Evolutionary conservation across 441 rosid species (phyloP).

Genomic region (Erodium texanum): DNA sequence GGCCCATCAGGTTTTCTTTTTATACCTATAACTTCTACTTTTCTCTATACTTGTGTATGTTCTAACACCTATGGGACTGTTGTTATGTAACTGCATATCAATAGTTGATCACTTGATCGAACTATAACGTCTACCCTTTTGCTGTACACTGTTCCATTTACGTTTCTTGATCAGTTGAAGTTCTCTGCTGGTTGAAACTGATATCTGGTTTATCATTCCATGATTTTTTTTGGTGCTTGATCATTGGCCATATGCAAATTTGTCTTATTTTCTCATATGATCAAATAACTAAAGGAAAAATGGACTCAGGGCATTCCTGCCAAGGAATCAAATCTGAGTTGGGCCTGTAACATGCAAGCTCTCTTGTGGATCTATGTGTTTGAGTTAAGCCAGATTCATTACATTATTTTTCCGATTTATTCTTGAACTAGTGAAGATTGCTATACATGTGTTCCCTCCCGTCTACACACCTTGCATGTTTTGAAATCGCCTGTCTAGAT

Average conservation of each 20-base stretch:
- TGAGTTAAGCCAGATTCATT: neutral
- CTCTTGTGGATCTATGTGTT: neutral
- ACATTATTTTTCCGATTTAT: neutral
- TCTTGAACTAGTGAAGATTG: neutral
- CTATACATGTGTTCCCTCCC: neutral
- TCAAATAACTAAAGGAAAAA: neutral
- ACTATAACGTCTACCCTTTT: neutral
- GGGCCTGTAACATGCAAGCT: neutral
- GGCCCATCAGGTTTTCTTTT: slow-evolving; percentile 77
- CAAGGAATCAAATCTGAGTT: neutral
- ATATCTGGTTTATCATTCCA: neutral
- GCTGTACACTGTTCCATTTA: neutral
- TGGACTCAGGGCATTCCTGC: neutral
- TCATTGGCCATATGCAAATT: neutral
- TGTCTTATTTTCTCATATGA: neutral
- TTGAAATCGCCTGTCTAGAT: too few species aligned
- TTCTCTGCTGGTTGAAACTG: neutral
- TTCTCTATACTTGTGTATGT: neutral
- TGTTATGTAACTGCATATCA: neutral
- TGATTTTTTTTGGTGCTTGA: neutral
- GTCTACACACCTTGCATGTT: neutral
- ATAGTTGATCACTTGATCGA: neutral
- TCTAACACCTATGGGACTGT: neutral
- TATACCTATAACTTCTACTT: slow-evolving; percentile 6
- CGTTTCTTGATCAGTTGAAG: neutral